Percentiles rank a stretch among this genome's conserved stretches.
phyloP scores from a whole-genome alignment of 345 rosid species.

The Garcia nutans region DNA sequence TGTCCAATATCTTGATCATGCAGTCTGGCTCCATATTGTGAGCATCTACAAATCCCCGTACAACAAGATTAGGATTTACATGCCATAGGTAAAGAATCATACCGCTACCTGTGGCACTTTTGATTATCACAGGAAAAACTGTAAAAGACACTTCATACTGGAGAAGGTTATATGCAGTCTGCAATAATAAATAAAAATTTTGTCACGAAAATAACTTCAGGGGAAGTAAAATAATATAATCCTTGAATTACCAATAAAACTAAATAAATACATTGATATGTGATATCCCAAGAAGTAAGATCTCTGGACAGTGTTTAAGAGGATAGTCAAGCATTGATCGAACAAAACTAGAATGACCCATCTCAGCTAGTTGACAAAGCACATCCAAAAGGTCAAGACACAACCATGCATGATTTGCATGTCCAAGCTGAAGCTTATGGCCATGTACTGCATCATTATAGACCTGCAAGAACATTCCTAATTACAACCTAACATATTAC shows the following conservation, averaged over 20 bases:
- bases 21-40: conserved; percentile 53
- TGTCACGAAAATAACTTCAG: conserved; percentile 6
- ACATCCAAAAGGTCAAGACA: conserved; percentile 86
- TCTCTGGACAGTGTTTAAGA: conserved; percentile 78
- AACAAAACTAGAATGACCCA: conserved; percentile 68
- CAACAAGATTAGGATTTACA: conserved; percentile 61
- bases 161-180: conserved; percentile 84
- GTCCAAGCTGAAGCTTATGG: conserved; percentile 65
- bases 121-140: conserved; percentile 66
- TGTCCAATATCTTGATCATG: conserved; percentile 59
- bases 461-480: conserved; percentile 48
- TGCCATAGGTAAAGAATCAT: conserved; percentile 75
- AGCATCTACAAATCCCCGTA: conserved; percentile 69
- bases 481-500: conserved; percentile 12
- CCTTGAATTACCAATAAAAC: not conserved
- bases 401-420: conserved; percentile 81
- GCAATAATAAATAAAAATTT: conserved; percentile 26
- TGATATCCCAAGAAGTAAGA: conserved; percentile 83
- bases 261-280: conserved; percentile 58
- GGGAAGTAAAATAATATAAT: not conserved
- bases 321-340: conserved; percentile 74
- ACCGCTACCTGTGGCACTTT: conserved; percentile 45
- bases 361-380: conserved; percentile 87
- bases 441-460: conserved; percentile 64
- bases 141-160: conserved; percentile 65